Evolutionary conservation across 805 yeast genomes (phyloP), one percentile per base, ranked within the genome.

Genomic region (Metschnikowia sp.): DNA sequence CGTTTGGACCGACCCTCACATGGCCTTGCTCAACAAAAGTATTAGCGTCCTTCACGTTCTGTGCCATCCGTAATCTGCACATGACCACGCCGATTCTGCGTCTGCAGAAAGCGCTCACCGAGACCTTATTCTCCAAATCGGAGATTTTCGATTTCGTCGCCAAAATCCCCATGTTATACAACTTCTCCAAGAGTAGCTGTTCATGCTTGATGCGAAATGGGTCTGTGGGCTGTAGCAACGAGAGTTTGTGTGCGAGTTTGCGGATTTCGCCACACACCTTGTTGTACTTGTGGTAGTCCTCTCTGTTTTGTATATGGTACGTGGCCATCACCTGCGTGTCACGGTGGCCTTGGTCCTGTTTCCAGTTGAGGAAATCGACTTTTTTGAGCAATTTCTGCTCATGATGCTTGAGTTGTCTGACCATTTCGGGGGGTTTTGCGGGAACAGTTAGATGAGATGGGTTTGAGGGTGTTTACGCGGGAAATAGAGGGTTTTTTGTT

Each of bases 301-400:
- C 97, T 65, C 99, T 81, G 64, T 91, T 87, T 64, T 90, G 96
- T 39, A 94, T 79, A 64, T 92, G 97, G 67, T 91, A 94, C 45
- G 88, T 85, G 58, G 95, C 79, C 96, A 94, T 94, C 32, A 94
- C 96, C 66, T 88, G 92, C n/a, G 96, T 84, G 58, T 92, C 99
- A 57, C 99, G 76, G 66, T 94, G 99, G 30, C 92, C 89, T 47
- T 86, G 84, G 65, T 94, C 99, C 60, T 89, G 96, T 66, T 94
- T 94, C 97, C 98, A 94, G 66, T 94, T 95, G 43, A 89, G 86
- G 72, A 94, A 89, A 64, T 94, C 97, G 44, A 94, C 98, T 68
- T 94, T 94, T 74, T 87, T 90, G 60, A 94, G 79, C 60, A 94
- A 81, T 70, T 90, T 91, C 76, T 88, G 86, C 79, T 94, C 99